Percentiles rank a stretch among this genome's conserved stretches.
Evolutionary conservation across 2,329 filamentous ascomycete species (phyloP).

Genomic region (Alternaria brassicae): DNA sequence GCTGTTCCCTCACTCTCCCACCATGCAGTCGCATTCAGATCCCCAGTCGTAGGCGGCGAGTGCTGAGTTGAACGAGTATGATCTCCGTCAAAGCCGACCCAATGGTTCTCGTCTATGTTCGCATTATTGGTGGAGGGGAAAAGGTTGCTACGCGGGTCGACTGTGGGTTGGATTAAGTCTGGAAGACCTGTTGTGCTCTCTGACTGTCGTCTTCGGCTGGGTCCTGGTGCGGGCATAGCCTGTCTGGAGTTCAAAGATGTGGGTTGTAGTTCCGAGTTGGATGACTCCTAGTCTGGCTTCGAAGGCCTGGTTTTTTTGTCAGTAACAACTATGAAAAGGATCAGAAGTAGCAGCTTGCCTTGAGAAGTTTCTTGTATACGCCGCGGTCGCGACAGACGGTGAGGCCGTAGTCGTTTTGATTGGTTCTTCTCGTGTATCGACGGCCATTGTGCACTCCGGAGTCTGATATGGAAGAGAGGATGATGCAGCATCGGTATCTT

Average conservation of each 20-base stretch:
- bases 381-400: background rate
- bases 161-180: background rate
- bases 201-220: background rate
- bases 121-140: background rate
- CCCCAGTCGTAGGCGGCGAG: background rate
- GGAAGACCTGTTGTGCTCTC: background rate
- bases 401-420: background rate
- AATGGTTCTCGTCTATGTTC: background rate
- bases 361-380: background rate
- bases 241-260: background rate
- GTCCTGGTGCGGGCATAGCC: background rate
- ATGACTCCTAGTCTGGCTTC: slow-evolving; percentile 1
- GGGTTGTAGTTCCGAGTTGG: background rate
- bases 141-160: background rate
- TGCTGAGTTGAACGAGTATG: background rate
- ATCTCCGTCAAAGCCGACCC: too few species aligned
- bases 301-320: background rate
- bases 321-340: background rate
- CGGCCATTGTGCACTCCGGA: background rate
- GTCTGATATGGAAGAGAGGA: background rate
- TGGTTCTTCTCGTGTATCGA: background rate
- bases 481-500: too few species aligned
- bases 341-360: background rate
- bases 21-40: background rate
- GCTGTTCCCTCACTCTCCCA: background rate